phyloP scores from a whole-genome alignment of 2,329 filamentous ascomycete species.

The Elsinoe australis region DNA sequence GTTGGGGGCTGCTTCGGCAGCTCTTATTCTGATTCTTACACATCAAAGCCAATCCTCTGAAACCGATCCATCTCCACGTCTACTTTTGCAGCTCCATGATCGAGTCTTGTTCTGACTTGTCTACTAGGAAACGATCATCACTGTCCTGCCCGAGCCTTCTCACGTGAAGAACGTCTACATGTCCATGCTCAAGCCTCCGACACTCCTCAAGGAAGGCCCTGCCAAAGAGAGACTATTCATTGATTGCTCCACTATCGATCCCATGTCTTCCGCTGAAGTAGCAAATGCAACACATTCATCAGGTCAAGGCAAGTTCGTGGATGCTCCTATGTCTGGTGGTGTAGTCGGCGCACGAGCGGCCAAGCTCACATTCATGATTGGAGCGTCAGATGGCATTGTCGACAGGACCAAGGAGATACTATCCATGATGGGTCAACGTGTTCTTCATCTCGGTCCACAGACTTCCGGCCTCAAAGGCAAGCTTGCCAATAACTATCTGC shows the following conservation, averaged over 20 bases:
- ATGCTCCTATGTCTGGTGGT: conserved; percentile 94
- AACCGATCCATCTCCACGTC: too few species aligned
- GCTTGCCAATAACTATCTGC: conserved; percentile 92
- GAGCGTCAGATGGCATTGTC: conserved; percentile 55
- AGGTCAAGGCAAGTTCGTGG: conserved; percentile 69
- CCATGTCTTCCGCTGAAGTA: conserved; percentile 70
- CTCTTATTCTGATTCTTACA: conserved; percentile 54
- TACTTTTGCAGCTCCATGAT: too few species aligned
- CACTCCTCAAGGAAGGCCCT: conserved; percentile 42
- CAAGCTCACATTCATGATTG: conserved; percentile 93
- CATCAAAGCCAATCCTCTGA: conserved; percentile 72
- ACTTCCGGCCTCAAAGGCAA: conserved; percentile 85
- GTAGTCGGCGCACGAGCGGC: conserved; percentile 84
- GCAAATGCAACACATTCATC: conserved; percentile 61
- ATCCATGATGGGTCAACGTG: conserved; percentile 73
- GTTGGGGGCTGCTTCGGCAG: conserved; percentile 54
- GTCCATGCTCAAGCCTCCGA: conserved; percentile 58
- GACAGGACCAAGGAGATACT: conserved; percentile 61
- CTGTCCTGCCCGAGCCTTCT: conserved; percentile 78
- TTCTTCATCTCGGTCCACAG: conserved; percentile 77
- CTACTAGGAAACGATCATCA: conserved; percentile 71
- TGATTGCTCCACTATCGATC: conserved; percentile 95
- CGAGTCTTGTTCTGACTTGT: neutral
- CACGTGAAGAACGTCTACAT: conserved; percentile 80
- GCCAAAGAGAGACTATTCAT: conserved; percentile 70